phyloP scores from a whole-genome alignment of 345 rosid species.

The Boechera divaricarpa region DNA sequence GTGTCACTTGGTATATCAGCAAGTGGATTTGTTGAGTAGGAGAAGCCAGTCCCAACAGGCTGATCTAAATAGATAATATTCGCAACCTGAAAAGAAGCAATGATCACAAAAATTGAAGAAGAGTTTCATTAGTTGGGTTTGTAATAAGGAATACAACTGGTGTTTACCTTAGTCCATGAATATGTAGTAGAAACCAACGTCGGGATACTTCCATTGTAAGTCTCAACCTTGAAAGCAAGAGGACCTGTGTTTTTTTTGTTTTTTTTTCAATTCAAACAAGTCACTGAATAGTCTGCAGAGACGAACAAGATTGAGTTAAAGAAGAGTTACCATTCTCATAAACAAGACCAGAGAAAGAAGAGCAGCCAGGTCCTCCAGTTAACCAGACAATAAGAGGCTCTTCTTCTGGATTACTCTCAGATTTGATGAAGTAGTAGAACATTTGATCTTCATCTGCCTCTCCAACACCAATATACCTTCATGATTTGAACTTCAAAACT shows the following conservation, averaged over 20 bases:
- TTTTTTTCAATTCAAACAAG: constrained; percentile 9
- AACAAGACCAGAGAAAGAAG: constrained; percentile 47
- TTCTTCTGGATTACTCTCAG: constrained; percentile 42
- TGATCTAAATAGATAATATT: constrained; percentile 73
- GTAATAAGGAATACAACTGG: constrained; percentile 47
- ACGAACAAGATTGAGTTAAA: not conserved
- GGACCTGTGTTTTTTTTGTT: constrained; percentile 54
- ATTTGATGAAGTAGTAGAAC: constrained; percentile 51
- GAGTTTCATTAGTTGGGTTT: constrained; percentile 34
- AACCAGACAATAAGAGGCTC: constrained; percentile 51
- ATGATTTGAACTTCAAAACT: not conserved
- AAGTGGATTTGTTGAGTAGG: constrained; percentile 52
- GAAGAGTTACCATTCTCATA: constrained; percentile 34
- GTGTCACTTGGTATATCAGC: constrained; percentile 58
- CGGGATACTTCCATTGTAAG: constrained; percentile 72
- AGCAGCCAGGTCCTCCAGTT: constrained; percentile 53
- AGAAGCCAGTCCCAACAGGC: constrained; percentile 80
- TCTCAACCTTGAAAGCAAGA: constrained; percentile 50
- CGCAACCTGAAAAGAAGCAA: constrained; percentile 51
- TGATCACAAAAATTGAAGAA: constrained; percentile 36
- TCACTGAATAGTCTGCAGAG: not conserved
- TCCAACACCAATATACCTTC: constrained; percentile 49
- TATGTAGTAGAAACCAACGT: constrained; percentile 57
- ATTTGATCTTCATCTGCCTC: constrained; percentile 44
- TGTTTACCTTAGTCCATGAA: constrained; percentile 69